Conservation (phyloP, 441 rosid genomes). For the Dalechampia spathulata region DNA sequence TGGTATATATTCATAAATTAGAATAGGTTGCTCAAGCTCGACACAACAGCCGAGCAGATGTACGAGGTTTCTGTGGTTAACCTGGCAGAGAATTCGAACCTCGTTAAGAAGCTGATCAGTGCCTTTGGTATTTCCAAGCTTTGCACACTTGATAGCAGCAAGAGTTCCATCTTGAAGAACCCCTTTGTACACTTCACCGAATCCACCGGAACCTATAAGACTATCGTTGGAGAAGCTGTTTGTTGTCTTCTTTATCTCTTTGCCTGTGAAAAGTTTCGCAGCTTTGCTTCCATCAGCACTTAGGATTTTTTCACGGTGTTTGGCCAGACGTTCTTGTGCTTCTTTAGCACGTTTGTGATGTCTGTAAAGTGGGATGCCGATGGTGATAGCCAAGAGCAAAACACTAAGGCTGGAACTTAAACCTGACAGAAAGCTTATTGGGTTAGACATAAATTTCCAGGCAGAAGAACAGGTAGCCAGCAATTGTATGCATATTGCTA, state of each 20-base stretch:
- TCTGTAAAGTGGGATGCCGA: constrained; percentile 22
- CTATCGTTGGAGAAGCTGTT: constrained; percentile 39
- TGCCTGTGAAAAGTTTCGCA: constrained; percentile 39
- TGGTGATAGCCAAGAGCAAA: constrained; percentile 8
- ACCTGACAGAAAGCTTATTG: not conserved
- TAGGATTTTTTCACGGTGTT: constrained; percentile 36
- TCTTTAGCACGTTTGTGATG: constrained; percentile 27
- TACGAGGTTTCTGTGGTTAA: constrained; percentile 48
- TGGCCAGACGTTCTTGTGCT: constrained; percentile 25
- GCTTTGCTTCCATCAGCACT: constrained; percentile 33
- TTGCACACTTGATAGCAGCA: constrained; percentile 40
- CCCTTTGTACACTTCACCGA: constrained; percentile 52
- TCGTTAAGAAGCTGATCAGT: constrained; percentile 52
- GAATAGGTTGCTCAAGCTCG: constrained; percentile 45
- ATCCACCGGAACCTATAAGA: constrained; percentile 50
- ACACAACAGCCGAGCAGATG: constrained; percentile 52
- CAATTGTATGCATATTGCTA: no score
- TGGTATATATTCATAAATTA: constrained; percentile 45
- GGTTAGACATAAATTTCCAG: no score
- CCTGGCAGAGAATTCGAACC: constrained; percentile 56
- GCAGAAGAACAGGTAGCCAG: no score
- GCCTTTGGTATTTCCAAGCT: constrained; percentile 47
- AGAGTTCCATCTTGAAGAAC: constrained; percentile 39
- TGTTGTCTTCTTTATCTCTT: constrained; percentile 43
- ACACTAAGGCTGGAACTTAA: constrained; percentile 26